These are phyloP conservation scores for Collybiopsis confluens DNA, from an alignment of 768 basidiomycete species.

Conservation along the genomic window DNA sequence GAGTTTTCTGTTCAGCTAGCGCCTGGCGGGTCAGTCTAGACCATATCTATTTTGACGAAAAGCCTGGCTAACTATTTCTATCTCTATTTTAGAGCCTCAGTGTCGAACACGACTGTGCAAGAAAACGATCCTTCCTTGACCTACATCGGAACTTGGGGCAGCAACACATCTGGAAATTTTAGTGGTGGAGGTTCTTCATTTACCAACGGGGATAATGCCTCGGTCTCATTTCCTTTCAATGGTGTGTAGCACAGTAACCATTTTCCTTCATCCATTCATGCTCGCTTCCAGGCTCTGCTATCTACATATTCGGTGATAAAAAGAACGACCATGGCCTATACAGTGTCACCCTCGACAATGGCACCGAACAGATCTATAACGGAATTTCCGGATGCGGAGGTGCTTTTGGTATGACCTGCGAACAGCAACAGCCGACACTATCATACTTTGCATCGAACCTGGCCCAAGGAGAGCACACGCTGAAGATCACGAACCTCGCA, in stretches of 20 bases:
- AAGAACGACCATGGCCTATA: conserved; percentile 46
- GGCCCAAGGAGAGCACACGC: conserved; percentile 29
- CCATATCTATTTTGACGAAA: neutral
- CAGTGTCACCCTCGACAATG: conserved; percentile 33
- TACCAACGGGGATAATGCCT: conserved; percentile 36
- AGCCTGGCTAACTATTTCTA: neutral
- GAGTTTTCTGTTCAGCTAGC: conserved; percentile 38
- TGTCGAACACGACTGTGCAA: conserved; percentile 36
- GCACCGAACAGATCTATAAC: conserved; percentile 27
- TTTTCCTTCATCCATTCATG: neutral
- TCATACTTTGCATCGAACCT: conserved; percentile 41
- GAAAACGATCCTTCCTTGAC: conserved; percentile 34
- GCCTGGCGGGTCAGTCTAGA: conserved; percentile 37
- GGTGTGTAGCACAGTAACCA: conserved; percentile 19
- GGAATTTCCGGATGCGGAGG: conserved; percentile 46
- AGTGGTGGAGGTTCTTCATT: conserved; percentile 41
- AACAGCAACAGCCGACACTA: conserved; percentile 40
- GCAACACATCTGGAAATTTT: conserved; percentile 39
- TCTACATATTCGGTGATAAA: conserved; percentile 46
- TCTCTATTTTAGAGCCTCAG: conserved; percentile 28
- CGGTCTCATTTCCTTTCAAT: conserved; percentile 35
- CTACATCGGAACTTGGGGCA: conserved; percentile 37
- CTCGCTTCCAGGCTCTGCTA: conserved; percentile 32
- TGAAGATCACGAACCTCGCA: conserved; percentile 36
- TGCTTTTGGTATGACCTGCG: conserved; percentile 39